These are phyloP conservation scores for Globisporangium yorkense DNA, from an alignment of 352 stramenopile species.

Conservation along the genomic window DNA sequence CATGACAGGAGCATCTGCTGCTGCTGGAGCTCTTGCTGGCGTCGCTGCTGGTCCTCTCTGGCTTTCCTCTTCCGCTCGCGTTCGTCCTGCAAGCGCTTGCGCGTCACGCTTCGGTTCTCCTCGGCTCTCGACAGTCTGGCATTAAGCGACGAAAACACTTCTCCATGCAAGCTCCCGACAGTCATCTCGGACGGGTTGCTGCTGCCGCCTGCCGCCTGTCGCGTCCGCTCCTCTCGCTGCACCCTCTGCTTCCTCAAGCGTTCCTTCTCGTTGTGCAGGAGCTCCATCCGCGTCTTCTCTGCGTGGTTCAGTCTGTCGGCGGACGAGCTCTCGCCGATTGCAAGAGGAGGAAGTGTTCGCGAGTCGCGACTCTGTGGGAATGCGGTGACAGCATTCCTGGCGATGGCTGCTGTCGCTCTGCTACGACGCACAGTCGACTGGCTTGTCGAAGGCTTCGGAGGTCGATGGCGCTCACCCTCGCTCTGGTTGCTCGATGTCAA, in stretches of 20 bases:
- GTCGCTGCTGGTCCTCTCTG: conserved; percentile 9
- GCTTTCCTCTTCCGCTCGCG: conserved; percentile 12
- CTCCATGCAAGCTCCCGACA: neutral
- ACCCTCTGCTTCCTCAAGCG: conserved; percentile 36
- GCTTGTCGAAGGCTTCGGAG: conserved; percentile 3
- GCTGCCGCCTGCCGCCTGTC: conserved; percentile 16
- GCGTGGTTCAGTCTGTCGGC: conserved; percentile 34
- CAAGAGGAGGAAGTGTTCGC: conserved; percentile 8
- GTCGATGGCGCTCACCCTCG: neutral
- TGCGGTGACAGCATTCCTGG: conserved; percentile 2
- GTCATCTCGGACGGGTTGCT: conserved; percentile 5
- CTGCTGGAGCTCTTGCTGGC: conserved; percentile 10
- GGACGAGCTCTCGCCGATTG: conserved; percentile 9
- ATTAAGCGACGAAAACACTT: neutral
- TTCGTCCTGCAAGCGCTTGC: conserved; percentile 11
- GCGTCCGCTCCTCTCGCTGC: conserved; percentile 32
- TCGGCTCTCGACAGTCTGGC: conserved; percentile 6
- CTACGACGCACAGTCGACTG: neutral
- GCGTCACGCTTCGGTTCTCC: conserved; percentile 3
- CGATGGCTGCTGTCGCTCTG: neutral
- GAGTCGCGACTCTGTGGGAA: neutral
- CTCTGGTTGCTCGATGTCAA: conserved; percentile 1
- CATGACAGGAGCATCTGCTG: no score
- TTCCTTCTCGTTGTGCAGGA: conserved; percentile 35
- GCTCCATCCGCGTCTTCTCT: conserved; percentile 29